phyloP scores from a whole-genome alignment of 148 eudicot species.

The Hydrangea macrophylla region DNA sequence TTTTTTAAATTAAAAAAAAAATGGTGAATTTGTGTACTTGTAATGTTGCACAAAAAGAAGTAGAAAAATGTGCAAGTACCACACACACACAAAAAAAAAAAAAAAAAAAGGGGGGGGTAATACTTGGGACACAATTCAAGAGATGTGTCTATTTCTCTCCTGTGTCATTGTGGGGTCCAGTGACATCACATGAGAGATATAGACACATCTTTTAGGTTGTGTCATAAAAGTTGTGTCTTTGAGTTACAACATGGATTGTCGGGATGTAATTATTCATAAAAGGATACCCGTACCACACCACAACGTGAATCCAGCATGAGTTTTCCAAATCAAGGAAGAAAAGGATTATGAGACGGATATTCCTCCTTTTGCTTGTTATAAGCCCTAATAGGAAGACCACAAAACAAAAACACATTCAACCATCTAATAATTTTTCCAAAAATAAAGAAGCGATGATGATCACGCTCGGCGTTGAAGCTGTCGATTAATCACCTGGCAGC shows the following conservation, averaged over 20 bases:
- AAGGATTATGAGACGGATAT: slow-evolving; percentile 64
- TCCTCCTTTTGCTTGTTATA: slow-evolving; percentile 53
- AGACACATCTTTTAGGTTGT: no score
- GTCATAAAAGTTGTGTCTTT: not conserved
- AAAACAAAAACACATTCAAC: not conserved
- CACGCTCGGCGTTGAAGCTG: not conserved
- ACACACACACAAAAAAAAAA: no score
- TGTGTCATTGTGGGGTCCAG: no score
- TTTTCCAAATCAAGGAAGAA: slow-evolving; percentile 48
- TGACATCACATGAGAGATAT: no score
- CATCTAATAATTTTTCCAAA: not conserved
- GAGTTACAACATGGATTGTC: not conserved
- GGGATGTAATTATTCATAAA: not conserved
- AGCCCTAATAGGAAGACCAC: slow-evolving; percentile 43
- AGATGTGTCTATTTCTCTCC: not conserved
- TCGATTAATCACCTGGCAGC: slow-evolving; percentile 57
- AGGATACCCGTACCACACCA: not conserved
- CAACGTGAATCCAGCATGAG: not conserved
- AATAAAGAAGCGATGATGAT: not conserved
- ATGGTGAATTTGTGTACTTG: no score
- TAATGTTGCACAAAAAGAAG: no score
- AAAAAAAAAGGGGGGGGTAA: no score
- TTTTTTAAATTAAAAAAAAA: no score
- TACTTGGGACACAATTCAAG: not conserved
- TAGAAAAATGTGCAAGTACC: no score